Percentiles rank a stretch among this genome's conserved stretches.
These are phyloP conservation scores for Clathrus columnatus DNA, from an alignment of 768 basidiomycete species.

Conservation along the genomic window DNA sequence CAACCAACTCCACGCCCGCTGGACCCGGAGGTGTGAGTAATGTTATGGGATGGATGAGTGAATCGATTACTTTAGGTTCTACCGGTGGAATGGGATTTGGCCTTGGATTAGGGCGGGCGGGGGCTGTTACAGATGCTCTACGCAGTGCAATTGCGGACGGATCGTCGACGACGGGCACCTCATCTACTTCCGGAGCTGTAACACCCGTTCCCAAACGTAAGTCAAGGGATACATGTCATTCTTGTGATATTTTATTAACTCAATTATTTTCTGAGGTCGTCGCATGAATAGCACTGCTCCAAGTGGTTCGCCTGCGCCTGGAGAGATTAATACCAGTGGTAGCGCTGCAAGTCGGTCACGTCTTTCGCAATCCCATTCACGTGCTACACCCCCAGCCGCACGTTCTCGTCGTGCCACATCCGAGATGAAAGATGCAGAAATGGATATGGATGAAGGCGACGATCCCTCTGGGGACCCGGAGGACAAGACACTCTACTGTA, in stretches of 20 bases:
- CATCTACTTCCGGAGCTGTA: background rate
- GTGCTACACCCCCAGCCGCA: slow-evolving; percentile 1
- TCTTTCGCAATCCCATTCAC: slow-evolving; percentile 9
- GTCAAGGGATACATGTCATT: background rate
- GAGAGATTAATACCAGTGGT: background rate
- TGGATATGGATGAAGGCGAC: slow-evolving; percentile 28
- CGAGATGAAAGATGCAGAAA: slow-evolving; percentile 11
- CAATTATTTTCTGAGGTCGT: slow-evolving; percentile 4
- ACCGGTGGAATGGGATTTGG: slow-evolving; percentile 5
- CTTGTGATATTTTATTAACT: background rate
- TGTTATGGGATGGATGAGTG: background rate
- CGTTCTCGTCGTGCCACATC: slow-evolving; percentile 11
- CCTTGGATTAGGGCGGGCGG: background rate
- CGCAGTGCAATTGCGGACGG: background rate
- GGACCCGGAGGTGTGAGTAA: background rate
- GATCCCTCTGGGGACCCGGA: slow-evolving; percentile 39
- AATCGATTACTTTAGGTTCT: slow-evolving; percentile 15
- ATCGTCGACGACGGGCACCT: background rate
- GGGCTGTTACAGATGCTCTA: background rate
- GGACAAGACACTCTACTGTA: slow-evolving; percentile 53
- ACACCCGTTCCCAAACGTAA: slow-evolving; percentile 4
- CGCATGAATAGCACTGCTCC: slow-evolving; percentile 10
- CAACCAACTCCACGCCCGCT: background rate
- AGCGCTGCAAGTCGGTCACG: slow-evolving; percentile 7
- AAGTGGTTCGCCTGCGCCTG: slow-evolving; percentile 2